A percentile compares a stretch with the other conserved stretches of the same genome.
phyloP scores from a whole-genome alignment of 192 early-diverging fungal genomes.

The Rhizophlyctis rosea region DNA sequence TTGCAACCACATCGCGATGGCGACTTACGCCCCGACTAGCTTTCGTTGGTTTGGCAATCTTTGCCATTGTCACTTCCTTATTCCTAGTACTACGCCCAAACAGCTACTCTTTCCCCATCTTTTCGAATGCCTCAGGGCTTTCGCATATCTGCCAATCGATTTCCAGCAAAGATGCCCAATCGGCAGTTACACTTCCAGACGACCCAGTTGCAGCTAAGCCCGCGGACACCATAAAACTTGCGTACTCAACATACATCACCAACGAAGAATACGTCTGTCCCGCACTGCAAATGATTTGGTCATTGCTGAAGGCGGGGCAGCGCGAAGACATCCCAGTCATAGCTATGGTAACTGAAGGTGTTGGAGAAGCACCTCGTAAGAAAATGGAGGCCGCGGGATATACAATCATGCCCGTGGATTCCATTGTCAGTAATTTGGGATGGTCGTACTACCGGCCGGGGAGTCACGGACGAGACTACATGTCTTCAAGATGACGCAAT shows the following conservation, averaged over 20 bases:
- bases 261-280: slow-evolving; percentile 11
- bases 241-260: slow-evolving; percentile 15
- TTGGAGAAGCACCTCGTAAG: background rate
- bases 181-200: no score
- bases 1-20: no score
- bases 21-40: no score
- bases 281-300: background rate
- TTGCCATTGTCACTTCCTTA: no score
- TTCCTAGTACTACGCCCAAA: no score
- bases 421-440: background rate
- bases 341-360: slow-evolving; percentile 8
- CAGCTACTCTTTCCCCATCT: no score
- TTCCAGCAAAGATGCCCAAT: no score
- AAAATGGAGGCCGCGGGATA: background rate
- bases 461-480: background rate
- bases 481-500: slow-evolving; percentile 22
- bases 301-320: slow-evolving; percentile 7
- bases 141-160: no score
- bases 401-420: background rate
- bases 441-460: slow-evolving; percentile 8
- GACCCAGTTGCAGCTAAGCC: no score
- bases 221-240: no score
- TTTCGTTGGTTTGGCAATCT: no score
- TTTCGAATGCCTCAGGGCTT: no score
- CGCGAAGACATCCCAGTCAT: slow-evolving; percentile 2